phyloP scores from a whole-genome alignment of 306 rosid genomes.

The Senna siamea region DNA sequence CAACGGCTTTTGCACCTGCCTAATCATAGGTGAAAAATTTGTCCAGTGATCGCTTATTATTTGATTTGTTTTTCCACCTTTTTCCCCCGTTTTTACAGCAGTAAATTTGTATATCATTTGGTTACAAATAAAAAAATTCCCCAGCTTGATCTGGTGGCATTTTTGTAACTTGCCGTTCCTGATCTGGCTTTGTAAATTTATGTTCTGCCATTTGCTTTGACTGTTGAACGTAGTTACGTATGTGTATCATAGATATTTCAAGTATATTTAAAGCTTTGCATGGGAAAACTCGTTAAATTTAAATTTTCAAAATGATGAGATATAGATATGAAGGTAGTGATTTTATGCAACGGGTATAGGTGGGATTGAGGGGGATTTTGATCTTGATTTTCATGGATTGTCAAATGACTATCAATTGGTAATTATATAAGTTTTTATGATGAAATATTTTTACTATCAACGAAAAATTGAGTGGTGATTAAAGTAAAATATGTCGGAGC shows the following conservation, averaged over 20 bases:
- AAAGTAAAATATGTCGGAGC: too few species aligned
- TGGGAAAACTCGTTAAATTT: background rate
- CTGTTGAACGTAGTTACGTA: conserved; percentile 3
- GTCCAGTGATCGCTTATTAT: conserved; percentile 28
- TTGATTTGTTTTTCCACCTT: background rate
- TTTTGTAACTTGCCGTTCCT: conserved; percentile 36
- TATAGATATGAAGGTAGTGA: too few species aligned
- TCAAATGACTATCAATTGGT: too few species aligned
- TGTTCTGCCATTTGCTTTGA: conserved; percentile 23
- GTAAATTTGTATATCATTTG: conserved; percentile 44
- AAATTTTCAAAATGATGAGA: too few species aligned
- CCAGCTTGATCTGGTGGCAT: conserved; percentile 49
- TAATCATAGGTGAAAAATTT: conserved; percentile 46
- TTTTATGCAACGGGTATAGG: too few species aligned
- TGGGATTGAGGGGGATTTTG: too few species aligned
- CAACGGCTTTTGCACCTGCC: conserved; percentile 46
- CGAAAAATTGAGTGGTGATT: too few species aligned
- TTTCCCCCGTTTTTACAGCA: background rate
- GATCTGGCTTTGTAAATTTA: background rate
- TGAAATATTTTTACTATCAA: too few species aligned
- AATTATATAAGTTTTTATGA: too few species aligned
- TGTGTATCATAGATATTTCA: background rate
- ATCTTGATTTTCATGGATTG: too few species aligned
- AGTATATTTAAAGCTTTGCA: background rate
- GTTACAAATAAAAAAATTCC: conserved; percentile 36